Evolutionary conservation across 2,329 filamentous ascomycete genomes (phyloP), one percentile per base, ranked within the genome.

Genomic region (Talaromyces sp.): DNA sequence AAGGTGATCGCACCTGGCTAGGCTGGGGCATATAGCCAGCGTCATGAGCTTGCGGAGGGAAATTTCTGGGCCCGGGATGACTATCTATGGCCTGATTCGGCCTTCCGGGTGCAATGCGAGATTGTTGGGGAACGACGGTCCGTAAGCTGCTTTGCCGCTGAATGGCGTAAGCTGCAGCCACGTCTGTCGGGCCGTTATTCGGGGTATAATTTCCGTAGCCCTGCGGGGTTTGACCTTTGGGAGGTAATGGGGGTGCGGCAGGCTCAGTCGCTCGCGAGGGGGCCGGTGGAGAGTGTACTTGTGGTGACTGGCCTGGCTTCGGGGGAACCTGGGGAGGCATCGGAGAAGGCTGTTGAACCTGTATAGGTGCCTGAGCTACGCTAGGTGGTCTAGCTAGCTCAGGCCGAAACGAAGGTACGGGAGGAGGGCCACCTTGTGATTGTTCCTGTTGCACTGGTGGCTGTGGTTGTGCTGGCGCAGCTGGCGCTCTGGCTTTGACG

Each of bases 331-430:
- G 72, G 12, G 75, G 75, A 14, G 74, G 74, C 47, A 59, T 61
- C 51, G 68, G 69, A 23, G 34, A 60, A 33, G 64, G 6, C 27
- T 36, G 53, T 53, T 60, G 53, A 16, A 8, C 31, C 12, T 66
- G 64, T 27, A 66, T 59, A 27, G 64, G 56, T 31, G 64, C 51
- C 70, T 79, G 59, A n/a, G 78, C 75, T 31, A 75, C 76, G 23
- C 65, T 61, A 18, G 54, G 61, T 57, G 68, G 60, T 67, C 73
- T 73, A 53, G 80, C 77, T 62, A 89, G 78, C 68, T 89, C 87
- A 30, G 86, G 85, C 8, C 89, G 90, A 18, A 89, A 80, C 59
- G 90, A 89, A 63, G 90, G 90, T n/a, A 89, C 76, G 12, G 88
- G 87, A 34, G 89, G 89, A 56, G 87, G 86, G 61, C 81, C 47